These are phyloP conservation scores for Xylaria sp. DNA, from an alignment of 2,329 filamentous ascomycete genomes.

Conservation along the genomic window DNA sequence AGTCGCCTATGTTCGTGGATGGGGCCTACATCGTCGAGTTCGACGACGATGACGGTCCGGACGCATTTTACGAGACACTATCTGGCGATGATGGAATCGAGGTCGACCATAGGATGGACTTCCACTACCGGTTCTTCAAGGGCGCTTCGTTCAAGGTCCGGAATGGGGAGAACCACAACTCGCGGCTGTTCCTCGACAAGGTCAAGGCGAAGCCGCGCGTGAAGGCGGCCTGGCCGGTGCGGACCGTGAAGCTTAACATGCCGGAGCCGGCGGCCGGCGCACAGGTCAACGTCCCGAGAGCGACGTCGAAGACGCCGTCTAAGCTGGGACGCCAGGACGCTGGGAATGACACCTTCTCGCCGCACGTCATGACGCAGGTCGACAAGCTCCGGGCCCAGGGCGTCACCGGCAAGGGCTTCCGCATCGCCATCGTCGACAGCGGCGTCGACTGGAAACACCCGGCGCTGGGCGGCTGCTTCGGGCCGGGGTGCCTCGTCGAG, in stretches of 20 bases:
- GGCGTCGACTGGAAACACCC: conserved; percentile 11
- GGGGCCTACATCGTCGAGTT: conserved; percentile 12
- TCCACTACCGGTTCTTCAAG: conserved; percentile 7
- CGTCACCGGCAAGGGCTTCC: conserved; percentile 12
- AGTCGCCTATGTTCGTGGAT: not conserved
- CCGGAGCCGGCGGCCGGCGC: not conserved
- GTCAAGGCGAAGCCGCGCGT: not conserved
- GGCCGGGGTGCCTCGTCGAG: conserved; percentile 9
- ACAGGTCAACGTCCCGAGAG: too few relatives aligned
- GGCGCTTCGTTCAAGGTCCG: conserved; percentile 10
- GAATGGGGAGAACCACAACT: not conserved
- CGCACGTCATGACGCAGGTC: conserved; percentile 4
- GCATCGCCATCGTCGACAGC: conserved; percentile 13
- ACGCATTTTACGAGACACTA: conserved; percentile 1
- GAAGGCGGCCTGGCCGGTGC: conserved; percentile 2
- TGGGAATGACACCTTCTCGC: not conserved
- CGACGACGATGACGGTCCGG: not conserved
- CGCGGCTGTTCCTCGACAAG: not conserved
- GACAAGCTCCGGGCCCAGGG: conserved; percentile 9
- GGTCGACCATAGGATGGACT: conserved; percentile 7
- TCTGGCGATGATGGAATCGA: conserved; percentile 5
- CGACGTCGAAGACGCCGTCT: too few relatives aligned
- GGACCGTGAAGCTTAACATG: not conserved
- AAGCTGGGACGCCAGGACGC: too few relatives aligned
- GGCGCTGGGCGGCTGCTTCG: conserved; percentile 11